Base-by-base conservation (phyloP, 345 rosid species). In the Raphanus sativus region DNA sequence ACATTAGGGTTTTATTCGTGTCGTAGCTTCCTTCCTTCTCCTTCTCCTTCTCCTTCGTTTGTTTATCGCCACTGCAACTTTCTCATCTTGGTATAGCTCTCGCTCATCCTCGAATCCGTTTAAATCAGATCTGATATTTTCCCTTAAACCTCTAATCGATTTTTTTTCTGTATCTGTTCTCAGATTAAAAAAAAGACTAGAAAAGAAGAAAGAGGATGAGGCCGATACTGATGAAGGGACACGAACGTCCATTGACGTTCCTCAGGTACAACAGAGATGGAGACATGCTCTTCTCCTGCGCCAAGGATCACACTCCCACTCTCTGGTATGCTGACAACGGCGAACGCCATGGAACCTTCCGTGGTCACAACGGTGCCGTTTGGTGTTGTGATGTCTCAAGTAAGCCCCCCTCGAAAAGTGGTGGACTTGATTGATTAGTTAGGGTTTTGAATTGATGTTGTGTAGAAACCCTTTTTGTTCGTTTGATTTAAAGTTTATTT, bases 251-350 rank as follows among this genome's bases (percentile, higher is more conserved):
- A 24, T 81, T 92, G 62, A 95, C 98, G 32, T 95, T 89, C 74
- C 84, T 95, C 2, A 89, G 87, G 81, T 92, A 95, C 84, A 95
- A 95, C 81, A 85, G 87, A 75, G 99, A 92, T 26, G 99, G 97
- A 0, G 98, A 95, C 82, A 90, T 95, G 16, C 85, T 95, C 36
- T 91, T 94, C 84, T 92, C 99, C 25, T 92, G 99, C 78, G 98
- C 99, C 66, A 92, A 95, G 79, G 98, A 95, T 48, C 98, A 92
- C 81, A 88, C 78, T 7, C 98, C 98, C 34, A 92, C 98, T 17
- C 90, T 95, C 66, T 95, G 99, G 99, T 95, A 82, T 75, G 98
- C 98, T 55, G 96, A 92, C 80, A 88, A 92, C 67, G 99, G 99
- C 64, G 94, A 95, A 83, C 97, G 98, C 55, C 84, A 88, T 9